Evolutionary conservation across 192 early-diverging fungal species (phyloP).

Genomic region (Linnemannia elongata): DNA sequence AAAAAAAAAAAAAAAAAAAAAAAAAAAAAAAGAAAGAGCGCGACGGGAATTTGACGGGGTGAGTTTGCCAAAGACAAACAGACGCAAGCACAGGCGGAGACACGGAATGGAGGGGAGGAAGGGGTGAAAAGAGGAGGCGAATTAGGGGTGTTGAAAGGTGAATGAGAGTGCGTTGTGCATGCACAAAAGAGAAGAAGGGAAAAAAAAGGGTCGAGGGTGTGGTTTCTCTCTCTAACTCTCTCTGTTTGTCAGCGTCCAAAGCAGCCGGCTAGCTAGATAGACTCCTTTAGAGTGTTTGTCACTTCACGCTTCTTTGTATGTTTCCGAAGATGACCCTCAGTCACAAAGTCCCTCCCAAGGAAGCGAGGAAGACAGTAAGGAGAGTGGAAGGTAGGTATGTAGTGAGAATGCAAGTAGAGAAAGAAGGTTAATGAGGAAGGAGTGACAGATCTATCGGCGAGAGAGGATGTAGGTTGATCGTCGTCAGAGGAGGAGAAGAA

Average conservation of each 20-base stretch:
- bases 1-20: neutral
- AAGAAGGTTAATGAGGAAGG: neutral
- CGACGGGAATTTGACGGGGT: neutral
- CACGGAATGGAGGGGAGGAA: neutral
- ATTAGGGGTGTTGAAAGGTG: neutral
- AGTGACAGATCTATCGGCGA: neutral
- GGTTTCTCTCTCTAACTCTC: neutral
- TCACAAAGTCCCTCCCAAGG: neutral
- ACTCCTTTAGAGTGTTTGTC: neutral
- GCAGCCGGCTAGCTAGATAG: neutral
- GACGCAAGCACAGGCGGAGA: neutral
- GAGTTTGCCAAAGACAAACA: neutral
- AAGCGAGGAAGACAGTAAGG: neutral
- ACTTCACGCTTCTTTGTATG: neutral
- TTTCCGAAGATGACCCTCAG: neutral
- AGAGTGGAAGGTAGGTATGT: neutral
- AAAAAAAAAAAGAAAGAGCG: neutral
- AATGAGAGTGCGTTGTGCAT: neutral
- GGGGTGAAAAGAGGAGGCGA: neutral
- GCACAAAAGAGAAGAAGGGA: neutral
- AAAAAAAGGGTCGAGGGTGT: neutral
- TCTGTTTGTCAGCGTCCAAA: neutral
- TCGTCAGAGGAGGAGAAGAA: neutral
- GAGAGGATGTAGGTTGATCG: neutral
- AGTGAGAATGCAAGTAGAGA: neutral